Conservation (phyloP, 176 grass and related monocot genomes). For the Carex scoparia region DNA sequence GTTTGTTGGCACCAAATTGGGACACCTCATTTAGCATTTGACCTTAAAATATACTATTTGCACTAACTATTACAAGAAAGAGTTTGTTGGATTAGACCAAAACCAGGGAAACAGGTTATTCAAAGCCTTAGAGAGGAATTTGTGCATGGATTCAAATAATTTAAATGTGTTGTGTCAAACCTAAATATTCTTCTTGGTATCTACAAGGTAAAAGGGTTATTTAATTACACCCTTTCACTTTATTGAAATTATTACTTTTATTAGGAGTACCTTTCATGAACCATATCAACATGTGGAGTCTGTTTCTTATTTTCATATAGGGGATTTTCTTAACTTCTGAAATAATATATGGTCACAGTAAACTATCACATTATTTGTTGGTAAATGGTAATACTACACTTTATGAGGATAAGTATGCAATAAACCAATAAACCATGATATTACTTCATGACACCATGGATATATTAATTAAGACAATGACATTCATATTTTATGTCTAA, state of each 20-base stretch:
- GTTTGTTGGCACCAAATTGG: slow-evolving; percentile 24
- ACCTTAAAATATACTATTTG: slow-evolving; percentile 5
- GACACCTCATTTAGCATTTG: slow-evolving; percentile 27
- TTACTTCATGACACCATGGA: slow-evolving; percentile 1
- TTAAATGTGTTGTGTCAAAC: slow-evolving; percentile 11
- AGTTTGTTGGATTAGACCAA: slow-evolving; percentile 9
- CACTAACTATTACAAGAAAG: slow-evolving; percentile 18
- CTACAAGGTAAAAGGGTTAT: background rate
- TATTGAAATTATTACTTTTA: background rate
- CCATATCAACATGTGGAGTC: background rate
- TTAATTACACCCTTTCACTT: background rate
- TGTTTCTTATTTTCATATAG: background rate
- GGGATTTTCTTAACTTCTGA: background rate
- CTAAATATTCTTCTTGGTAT: slow-evolving; percentile 4
- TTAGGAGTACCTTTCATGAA: background rate
- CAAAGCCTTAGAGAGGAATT: slow-evolving; percentile 21
- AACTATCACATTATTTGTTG: background rate
- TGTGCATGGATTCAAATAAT: background rate
- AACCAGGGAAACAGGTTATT: background rate
- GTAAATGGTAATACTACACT: no score
- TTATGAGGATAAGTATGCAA: background rate
- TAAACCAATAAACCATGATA: background rate
- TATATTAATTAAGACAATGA: background rate
- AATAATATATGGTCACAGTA: no score
- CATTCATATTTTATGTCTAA: background rate